These are phyloP conservation scores for Rhizoctonia solani DNA, from an alignment of 1,284 basidiomycete species.

Conservation along the genomic window DNA sequence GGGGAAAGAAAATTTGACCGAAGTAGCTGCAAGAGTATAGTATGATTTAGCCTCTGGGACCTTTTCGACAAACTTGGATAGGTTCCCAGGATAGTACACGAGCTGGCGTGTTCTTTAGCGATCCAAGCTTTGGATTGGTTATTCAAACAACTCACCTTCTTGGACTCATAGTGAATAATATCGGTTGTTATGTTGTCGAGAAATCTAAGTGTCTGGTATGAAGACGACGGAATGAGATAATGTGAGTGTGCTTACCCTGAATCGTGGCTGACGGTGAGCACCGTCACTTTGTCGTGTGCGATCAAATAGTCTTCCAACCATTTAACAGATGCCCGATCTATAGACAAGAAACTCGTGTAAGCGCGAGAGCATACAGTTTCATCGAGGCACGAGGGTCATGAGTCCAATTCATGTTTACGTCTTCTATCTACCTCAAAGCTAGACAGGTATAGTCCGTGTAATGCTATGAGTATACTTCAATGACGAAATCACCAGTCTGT, in stretches of 20 bases:
- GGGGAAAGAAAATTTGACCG: constrained; percentile 96
- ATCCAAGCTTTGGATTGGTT: constrained; percentile 15
- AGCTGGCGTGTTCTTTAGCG: constrained; percentile 56
- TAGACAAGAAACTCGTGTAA: constrained; percentile 51
- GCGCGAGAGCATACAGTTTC: not conserved
- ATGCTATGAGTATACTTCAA: no score
- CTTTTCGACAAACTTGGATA: constrained; percentile 87
- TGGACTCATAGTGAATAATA: constrained; percentile 96
- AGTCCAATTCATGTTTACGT: constrained; percentile 27
- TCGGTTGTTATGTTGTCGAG: constrained; percentile 97
- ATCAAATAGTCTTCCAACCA: constrained; percentile 94
- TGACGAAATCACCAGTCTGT: no score
- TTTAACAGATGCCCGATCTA: constrained; percentile 86
- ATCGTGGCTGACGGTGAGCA: constrained; percentile 96
- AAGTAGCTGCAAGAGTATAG: constrained; percentile 94
- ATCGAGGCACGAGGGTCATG: not conserved
- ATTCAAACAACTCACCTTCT: constrained; percentile 65
- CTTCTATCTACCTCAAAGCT: no score
- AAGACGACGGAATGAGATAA: not conserved
- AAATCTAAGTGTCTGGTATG: constrained; percentile 59
- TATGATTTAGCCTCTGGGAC: constrained; percentile 97
- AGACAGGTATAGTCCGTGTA: no score
- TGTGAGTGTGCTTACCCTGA: constrained; percentile 68
- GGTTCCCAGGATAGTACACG: constrained; percentile 93
- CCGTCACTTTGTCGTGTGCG: constrained; percentile 82